Percentiles rank a stretch among this genome's conserved stretches.
phyloP scores from a whole-genome alignment of 116 monocot species.

The Trichopus zeylanicus region DNA sequence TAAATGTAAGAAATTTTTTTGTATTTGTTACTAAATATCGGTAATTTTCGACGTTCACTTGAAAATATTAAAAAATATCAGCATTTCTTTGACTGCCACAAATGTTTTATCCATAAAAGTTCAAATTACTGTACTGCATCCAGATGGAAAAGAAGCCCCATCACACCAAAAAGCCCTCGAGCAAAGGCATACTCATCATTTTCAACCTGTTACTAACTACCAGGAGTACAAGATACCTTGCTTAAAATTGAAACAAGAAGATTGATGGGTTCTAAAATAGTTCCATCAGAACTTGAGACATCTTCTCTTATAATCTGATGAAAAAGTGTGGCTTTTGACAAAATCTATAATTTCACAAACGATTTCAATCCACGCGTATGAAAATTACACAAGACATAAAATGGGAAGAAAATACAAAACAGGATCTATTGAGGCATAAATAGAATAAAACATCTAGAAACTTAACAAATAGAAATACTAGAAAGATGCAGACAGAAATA shows the following conservation, averaged over 20 bases:
- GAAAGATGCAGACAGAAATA: too few relatives aligned
- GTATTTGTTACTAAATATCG: too few relatives aligned
- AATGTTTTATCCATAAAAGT: too few relatives aligned
- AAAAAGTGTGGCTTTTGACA: slow-evolving; percentile 57
- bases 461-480: too few relatives aligned
- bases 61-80: too few relatives aligned
- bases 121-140: too few relatives aligned
- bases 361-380: slow-evolving; percentile 82
- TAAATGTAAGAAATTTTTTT: too few relatives aligned
- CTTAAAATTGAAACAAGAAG: slow-evolving; percentile 75
- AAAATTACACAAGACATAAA: slow-evolving; percentile 3
- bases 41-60: too few relatives aligned
- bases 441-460: too few relatives aligned
- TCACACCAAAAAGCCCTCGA: slow-evolving; percentile 72
- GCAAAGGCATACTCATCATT: slow-evolving; percentile 67
- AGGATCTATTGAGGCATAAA: not conserved
- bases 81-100: too few relatives aligned
- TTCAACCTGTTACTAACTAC: slow-evolving; percentile 93
- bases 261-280: slow-evolving; percentile 55
- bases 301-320: slow-evolving; percentile 65
- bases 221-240: slow-evolving; percentile 54
- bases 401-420: not conserved
- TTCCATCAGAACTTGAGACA: slow-evolving; percentile 45
- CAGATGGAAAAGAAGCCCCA: slow-evolving; percentile 49
- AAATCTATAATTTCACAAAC: slow-evolving; percentile 79